These are phyloP conservation scores for Phytophthora vignae DNA, from an alignment of 352 stramenopile genomes.

Conservation along the genomic window DNA sequence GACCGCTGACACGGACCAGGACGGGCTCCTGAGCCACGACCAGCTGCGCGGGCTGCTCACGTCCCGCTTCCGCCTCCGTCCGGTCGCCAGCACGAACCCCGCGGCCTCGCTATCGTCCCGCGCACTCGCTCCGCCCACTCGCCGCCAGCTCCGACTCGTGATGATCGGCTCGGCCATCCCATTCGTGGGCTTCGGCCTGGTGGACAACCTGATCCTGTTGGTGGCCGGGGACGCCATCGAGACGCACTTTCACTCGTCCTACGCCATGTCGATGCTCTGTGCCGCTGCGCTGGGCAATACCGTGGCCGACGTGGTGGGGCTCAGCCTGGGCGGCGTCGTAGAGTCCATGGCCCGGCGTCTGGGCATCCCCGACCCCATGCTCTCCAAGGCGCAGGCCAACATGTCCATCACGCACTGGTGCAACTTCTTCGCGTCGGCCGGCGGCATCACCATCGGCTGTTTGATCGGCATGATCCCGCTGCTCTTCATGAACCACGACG, in stretches of 20 bases:
- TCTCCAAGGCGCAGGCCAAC: slow-evolving; percentile 81
- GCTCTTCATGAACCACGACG: slow-evolving; percentile 85
- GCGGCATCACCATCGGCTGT: slow-evolving; percentile 90
- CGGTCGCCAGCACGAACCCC: slow-evolving; percentile 51
- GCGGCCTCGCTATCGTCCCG: slow-evolving; percentile 38
- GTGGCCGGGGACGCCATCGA: slow-evolving; percentile 96
- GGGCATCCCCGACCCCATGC: slow-evolving; percentile 72
- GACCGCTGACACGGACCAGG: slow-evolving; percentile 74
- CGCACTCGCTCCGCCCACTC: slow-evolving; percentile 50
- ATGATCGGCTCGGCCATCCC: slow-evolving; percentile 83
- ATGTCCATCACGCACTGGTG: slow-evolving; percentile 79
- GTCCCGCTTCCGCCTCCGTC: slow-evolving; percentile 71
- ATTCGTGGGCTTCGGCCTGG: slow-evolving; percentile 86
- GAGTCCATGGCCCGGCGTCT: slow-evolving; percentile 75
- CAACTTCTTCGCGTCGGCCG: slow-evolving; percentile 80
- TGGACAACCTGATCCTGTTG: slow-evolving; percentile 91
- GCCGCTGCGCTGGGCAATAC: slow-evolving; percentile 96
- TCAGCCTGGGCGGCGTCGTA: slow-evolving; percentile 94
- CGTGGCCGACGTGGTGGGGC: slow-evolving; percentile 93
- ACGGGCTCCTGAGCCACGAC: slow-evolving; percentile 68
- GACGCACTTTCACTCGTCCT: slow-evolving; percentile 91
- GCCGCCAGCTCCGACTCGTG: slow-evolving; percentile 76
- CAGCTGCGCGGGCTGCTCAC: slow-evolving; percentile 74
- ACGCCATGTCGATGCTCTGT: slow-evolving; percentile 96
- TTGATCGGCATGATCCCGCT: slow-evolving; percentile 92